Evolutionary conservation across 2,329 filamentous ascomycete genomes (phyloP).

Genomic region (Talaromyces sp.): DNA sequence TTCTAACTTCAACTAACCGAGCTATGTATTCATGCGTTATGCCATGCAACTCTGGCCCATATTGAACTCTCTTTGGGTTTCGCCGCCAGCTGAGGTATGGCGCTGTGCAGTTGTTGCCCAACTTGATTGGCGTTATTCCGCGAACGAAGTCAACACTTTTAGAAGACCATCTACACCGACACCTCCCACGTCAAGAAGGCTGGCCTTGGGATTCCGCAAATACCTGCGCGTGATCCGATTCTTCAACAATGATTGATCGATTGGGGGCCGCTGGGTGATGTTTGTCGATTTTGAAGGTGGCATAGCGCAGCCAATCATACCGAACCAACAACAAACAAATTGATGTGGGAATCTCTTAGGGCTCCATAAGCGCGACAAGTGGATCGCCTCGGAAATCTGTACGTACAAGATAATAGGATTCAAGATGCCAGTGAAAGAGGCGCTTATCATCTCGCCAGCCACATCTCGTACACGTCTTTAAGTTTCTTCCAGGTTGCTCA

Average conservation of each 20-base stretch:
- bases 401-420: not conserved
- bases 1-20: not conserved
- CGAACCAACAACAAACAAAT: not conserved
- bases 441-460: not conserved
- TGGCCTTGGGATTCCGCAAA: not conserved
- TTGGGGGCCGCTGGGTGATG: not conserved
- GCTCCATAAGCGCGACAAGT: constrained; percentile 11
- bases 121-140: constrained; percentile 6
- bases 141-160: not conserved
- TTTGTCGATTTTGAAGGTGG: not conserved
- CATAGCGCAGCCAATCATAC: not conserved
- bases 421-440: not conserved
- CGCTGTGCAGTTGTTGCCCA: not conserved
- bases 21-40: not conserved
- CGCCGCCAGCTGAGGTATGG: constrained; percentile 13
- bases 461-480: not conserved
- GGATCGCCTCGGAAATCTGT: not conserved
- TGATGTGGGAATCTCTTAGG: not conserved
- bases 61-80: constrained; percentile 3
- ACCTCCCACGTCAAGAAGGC: not conserved
- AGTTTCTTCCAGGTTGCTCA: not conserved
- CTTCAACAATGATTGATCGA: constrained; percentile 10
- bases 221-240: not conserved
- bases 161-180: not conserved
- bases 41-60: not conserved